A percentile compares a stretch with the other conserved stretches of the same genome.
phyloP scores from a whole-genome alignment of 768 basidiomycete genomes.

The Mycena alexandri region DNA sequence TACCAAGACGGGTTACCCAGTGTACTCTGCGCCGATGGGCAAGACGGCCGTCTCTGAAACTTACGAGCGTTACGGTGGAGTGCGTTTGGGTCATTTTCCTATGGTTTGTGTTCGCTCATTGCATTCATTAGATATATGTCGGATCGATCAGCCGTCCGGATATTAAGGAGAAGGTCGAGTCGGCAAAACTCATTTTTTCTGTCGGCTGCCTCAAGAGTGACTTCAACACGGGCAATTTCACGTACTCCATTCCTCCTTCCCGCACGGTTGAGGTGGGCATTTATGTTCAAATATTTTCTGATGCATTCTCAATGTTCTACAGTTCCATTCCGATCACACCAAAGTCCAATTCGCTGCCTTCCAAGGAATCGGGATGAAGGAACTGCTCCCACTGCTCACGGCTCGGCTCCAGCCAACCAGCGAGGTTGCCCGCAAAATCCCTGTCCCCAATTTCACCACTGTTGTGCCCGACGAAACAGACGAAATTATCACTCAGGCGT shows the following conservation, averaged over 20 bases:
- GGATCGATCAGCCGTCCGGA: constrained; percentile 77
- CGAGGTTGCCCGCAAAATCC: constrained; percentile 53
- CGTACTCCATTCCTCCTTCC: constrained; percentile 72
- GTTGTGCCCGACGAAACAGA: constrained; percentile 64
- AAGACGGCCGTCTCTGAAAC: constrained; percentile 82
- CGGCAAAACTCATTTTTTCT: constrained; percentile 79
- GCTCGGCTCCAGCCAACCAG: constrained; percentile 61
- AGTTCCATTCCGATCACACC: constrained; percentile 85
- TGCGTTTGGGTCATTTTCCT: constrained; percentile 51
- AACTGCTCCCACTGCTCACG: constrained; percentile 79
- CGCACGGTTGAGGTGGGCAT: constrained; percentile 72
- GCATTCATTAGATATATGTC: constrained; percentile 72
- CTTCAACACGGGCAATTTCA: constrained; percentile 92
- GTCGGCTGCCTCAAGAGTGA: constrained; percentile 80
- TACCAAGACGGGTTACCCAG: constrained; percentile 75
- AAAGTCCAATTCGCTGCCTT: constrained; percentile 74
- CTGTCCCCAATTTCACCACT: constrained; percentile 59
- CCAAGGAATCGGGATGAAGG: constrained; percentile 80
- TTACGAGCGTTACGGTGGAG: constrained; percentile 83
- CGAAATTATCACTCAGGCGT: constrained; percentile 77
- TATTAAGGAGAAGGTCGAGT: constrained; percentile 80
- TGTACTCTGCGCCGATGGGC: constrained; percentile 85
- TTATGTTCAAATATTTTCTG: not conserved
- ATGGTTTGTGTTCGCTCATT: constrained; percentile 12
- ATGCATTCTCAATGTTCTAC: constrained; percentile 8